Base-by-base conservation (phyloP, 495 filamentous ascomycete species). In the Lophiotrema nucula region DNA sequence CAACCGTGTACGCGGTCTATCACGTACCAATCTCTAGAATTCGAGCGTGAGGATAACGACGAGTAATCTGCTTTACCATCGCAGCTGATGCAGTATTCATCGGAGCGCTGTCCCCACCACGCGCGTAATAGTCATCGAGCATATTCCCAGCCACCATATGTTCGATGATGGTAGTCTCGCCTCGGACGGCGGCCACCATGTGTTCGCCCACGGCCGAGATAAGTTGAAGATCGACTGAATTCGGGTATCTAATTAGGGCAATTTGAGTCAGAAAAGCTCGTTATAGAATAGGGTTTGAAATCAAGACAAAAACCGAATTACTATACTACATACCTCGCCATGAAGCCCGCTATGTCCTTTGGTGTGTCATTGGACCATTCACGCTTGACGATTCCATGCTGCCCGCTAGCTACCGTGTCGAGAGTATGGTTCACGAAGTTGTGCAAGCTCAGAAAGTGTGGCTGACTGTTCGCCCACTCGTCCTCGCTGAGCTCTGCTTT, bases 21-120 rank as follows among this genome's bases (percentile, higher is more conserved):
- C 22, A 15, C 22, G 16, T 48, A 48, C 46, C 53, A 31, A 57
- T 41, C 35, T 57, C 53, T 10, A 57, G 31, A 6, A 57, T 57
- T 10, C 25, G 11, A 4, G 25, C 19, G 24, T 48, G 43, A 3
- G 53, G 44, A 38, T 57, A 43, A 24, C 53, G 53, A 49, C 49
- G 28, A 4, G 22, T 22, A 4, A 57, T 21, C 8, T 47, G 44
- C 4, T 12, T 22, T 5, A 51, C 11, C n/a, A n/a, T n/a, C n/a
- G n/a, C n/a, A n/a, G n/a, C n/a, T n/a, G n/a, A n/a, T n/a, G n/a
- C n/a, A n/a, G n/a, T n/a, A n/a, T n/a, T n/a, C n/a, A n/a, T n/a
- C n/a, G n/a, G n/a, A n/a, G n/a, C n/a, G n/a, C n/a, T n/a, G n/a
- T n/a, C n/a, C n/a, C n/a, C n/a, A n/a, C n/a, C n/a, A n/a, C n/a